Evolutionary conservation across 768 basidiomycete species (phyloP).

Genomic region (Leucocoprinus birnbaumii): DNA sequence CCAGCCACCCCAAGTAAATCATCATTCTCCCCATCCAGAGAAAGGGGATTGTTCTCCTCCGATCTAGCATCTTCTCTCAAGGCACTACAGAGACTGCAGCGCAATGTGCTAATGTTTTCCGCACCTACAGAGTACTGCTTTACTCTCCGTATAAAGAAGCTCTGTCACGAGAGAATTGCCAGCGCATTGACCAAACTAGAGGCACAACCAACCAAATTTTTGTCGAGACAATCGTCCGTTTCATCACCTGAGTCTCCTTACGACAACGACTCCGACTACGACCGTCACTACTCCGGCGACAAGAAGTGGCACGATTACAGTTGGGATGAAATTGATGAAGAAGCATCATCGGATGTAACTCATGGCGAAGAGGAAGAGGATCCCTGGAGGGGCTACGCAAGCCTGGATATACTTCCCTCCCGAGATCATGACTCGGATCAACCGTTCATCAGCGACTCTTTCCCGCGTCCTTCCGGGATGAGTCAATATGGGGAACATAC

Average conservation of each 20-base stretch:
- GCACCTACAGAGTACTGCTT: conserved; percentile 7
- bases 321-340: not conserved
- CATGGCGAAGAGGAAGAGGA: not conserved
- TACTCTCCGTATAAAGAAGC: conserved; percentile 34
- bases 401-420: too few relatives aligned
- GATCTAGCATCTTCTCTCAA: conserved; percentile 1
- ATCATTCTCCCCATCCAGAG: not conserved
- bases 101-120: conserved; percentile 1
- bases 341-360: not conserved
- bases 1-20: not conserved
- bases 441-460: too few relatives aligned
- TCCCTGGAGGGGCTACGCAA: not conserved
- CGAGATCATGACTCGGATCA: too few relatives aligned
- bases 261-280: not conserved
- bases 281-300: not conserved
- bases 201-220: too few relatives aligned
- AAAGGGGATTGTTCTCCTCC: conserved; percentile 8
- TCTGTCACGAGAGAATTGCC: conserved; percentile 29
- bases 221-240: too few relatives aligned
- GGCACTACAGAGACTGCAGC: not conserved
- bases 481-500: too few relatives aligned
- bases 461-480: too few relatives aligned
- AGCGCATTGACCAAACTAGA: not conserved
- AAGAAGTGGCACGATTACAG: not conserved
- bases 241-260: too few relatives aligned